Conservation (phyloP, 768 basidiomycete species). For the Chlorophyllum brunneum region DNA sequence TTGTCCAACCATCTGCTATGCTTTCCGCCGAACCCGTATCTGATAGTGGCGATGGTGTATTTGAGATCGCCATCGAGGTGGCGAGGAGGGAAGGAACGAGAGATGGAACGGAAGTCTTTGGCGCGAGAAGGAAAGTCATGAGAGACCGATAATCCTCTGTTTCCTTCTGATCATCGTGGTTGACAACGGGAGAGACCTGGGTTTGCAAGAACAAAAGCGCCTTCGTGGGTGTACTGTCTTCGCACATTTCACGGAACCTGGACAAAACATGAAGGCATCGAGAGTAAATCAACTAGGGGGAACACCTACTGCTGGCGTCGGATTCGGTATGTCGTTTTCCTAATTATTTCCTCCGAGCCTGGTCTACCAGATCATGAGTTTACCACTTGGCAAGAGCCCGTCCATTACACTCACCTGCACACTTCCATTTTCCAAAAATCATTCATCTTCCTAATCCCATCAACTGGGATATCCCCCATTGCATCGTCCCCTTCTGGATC, state of each 20-base stretch:
- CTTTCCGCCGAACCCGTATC: conserved; percentile 36
- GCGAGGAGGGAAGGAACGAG: conserved; percentile 13
- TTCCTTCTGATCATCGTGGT: conserved; percentile 62
- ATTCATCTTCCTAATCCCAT: conserved; percentile 35
- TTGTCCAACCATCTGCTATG: conserved; percentile 35
- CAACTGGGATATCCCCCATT: background rate
- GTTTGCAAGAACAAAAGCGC: conserved; percentile 71
- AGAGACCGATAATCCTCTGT: conserved; percentile 60
- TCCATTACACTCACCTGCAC: conserved; percentile 43
- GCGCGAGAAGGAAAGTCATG: conserved; percentile 57
- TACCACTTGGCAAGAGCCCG: background rate
- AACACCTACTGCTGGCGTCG: conserved; percentile 66
- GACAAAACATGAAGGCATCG: background rate
- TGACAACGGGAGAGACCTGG: conserved; percentile 66
- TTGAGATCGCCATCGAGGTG: conserved; percentile 1
- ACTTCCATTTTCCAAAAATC: conserved; percentile 80
- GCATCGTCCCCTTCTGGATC: conserved; percentile 7
- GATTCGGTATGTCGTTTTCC: conserved; percentile 58
- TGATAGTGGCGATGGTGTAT: conserved; percentile 16
- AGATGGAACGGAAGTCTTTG: conserved; percentile 22
- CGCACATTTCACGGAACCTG: conserved; percentile 84
- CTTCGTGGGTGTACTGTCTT: conserved; percentile 53
- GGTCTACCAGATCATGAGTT: conserved; percentile 37
- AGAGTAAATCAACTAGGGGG: background rate
- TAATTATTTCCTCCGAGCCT: conserved; percentile 57